Base-by-base conservation (phyloP, 108 stramenopile species). In the Nitzschia sp. region DNA sequence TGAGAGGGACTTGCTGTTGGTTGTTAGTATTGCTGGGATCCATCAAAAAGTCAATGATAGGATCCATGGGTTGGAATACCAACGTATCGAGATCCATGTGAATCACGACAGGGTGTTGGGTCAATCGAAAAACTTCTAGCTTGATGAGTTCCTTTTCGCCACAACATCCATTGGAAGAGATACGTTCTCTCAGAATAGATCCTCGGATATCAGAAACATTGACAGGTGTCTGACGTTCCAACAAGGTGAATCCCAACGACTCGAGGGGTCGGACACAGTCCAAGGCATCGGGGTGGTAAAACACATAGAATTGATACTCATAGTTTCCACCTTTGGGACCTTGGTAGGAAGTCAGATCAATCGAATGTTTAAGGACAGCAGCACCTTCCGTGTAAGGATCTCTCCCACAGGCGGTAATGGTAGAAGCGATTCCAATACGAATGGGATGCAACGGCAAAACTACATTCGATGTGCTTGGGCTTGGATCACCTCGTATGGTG, bases 1-100 rank as follows among this genome's bases (percentile, higher is more conserved):
- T 76, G 62, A 78, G 19, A 12, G 75, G 70, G 20, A 71, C 51
- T 3, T 43, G 0, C 14, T 46, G 42, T 39, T 44, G 10, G 54
- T 26, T 41, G 39, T 19, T 40, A 2, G 12, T 60, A 34, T 17
- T 42, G 40, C 54, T 69, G 12, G 26, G 9, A 53, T 29, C 24
- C 37, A 48, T n/a, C 80, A 20, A 76, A 84, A 80, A 22, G 75
- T 93, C 86, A 65, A 86, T 86, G 37, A 90, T 56, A 29, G 72
- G 70, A 69, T 91, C 88, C 86, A 95, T 79, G 0, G 94, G 91
- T 57, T 90, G 83, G 46, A 91, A 66, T 0, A 98, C 69, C 15
- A 97, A 46, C 1, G 86, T 82, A 81, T 98, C 98, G 61, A 96
- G 69, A 75, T 98, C 98, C 41, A 97, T 67, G 73, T 96, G 96